Base-by-base conservation (phyloP, 208 protist genomes). In the Leptomonas pyrrhocoris region DNA sequence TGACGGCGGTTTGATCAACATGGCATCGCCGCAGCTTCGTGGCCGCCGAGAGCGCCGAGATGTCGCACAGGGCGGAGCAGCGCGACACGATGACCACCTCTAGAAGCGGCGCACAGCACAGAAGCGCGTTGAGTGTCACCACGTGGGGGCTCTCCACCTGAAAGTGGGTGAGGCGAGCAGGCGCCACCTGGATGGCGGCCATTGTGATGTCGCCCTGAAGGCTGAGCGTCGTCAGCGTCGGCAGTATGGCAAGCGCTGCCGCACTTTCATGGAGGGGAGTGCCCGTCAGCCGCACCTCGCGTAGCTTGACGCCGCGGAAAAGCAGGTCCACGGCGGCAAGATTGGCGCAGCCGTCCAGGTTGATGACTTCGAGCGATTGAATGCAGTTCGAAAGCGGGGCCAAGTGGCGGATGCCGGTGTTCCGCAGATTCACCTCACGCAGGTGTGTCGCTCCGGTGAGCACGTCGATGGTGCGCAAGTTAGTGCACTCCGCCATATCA, bases 1-100 rank as follows among this genome's bases (percentile, higher is more conserved):
- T 31, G 30, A 65, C 46, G 60, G 43, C 60, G 45, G 60, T 65
- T n/a, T n/a, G 28, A 31, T 65, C 46, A 27, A 65, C 25, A 30
- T 13, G 12, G 46, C 60, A 65, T 19, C 16, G 31, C 11, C 60
- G 60, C 46, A 65, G 31, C 27, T 31, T 36, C 46, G 27, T 27
- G 8, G 60, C 46, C 19, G 28, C 46, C 15, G 28, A 16, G 28
- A 65, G 46, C n/a, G 34, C 60, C 15, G 60, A 42, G 21, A 65
- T 55, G 46, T 55, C 46, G 16, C 8, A 28, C 2, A 65, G 60
- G 19, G 46, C 23, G 1, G 31, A 43, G 60, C 60, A 65, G 60
- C 31, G 19, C 38, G 60, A 46, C 38, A 64, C 58, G 28, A 36
- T 9, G 28, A 64, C 43, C 16, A 53, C 58, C 43, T 64, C 43